Evolutionary conservation across 2,329 filamentous ascomycete species (phyloP), one percentile per base, ranked within the genome.

Genomic region (Trichoderma simmonsii): DNA sequence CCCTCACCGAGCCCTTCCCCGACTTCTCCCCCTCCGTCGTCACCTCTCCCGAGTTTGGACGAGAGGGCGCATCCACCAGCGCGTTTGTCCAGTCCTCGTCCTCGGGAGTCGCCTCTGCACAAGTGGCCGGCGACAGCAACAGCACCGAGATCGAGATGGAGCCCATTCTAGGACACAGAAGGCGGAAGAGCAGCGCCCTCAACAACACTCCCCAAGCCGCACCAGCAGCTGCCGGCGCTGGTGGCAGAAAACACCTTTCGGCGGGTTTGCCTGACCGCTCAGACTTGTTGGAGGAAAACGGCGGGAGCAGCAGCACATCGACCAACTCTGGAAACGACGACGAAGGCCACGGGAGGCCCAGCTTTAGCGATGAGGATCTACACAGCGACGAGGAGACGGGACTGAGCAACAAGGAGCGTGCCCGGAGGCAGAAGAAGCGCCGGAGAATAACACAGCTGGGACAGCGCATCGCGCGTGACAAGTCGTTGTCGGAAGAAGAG

Each of bases 341-440:
- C 14, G 77, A 78, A 4, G 80, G 83, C 74, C 85, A 86, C 68
- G 80, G 83, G 74, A 85, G 86, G 68, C 88, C 90, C 75, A 85
- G 88, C 76, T 86, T 89, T 69, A 90, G 90, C 32, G 92, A 93
- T 75, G 91, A 94, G 74, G 92, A 92, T 61, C 80, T 93, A 32
- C 89, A 93, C 73, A 93, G 95, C 76, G 95, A 98, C 79, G 95
- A 97, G 83, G 95, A 98, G 85, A 93, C 93, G 2, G 95, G 94
- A 1, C 85, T 98, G 76, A 97, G 93, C 48, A 87, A 88, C 73
- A 88, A 90, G 77, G 92, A 95, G 77, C 89, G 89, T 80, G 87
- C 88, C 75, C 89, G 91, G 79, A 90, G 91, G 77, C 88, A 89
- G 78, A 87, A 86, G 77, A 89, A 89, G 82, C 89, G 89, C 82